phyloP scores from a whole-genome alignment of 768 basidiomycete genomes.

The Mycena olivaceomarginata region DNA sequence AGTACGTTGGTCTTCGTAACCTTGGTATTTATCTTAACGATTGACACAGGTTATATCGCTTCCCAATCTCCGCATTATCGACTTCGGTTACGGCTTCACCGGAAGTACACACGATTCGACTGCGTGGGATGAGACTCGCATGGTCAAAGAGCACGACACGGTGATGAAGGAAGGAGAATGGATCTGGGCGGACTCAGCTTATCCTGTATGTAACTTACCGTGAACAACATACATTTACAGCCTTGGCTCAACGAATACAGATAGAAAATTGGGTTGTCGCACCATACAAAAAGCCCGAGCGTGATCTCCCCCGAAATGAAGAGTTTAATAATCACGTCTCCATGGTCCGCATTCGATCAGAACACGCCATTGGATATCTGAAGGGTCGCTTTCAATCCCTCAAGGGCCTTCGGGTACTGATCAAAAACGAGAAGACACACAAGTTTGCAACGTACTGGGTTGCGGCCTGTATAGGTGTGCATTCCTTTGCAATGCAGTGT shows the following conservation, averaged over 20 bases:
- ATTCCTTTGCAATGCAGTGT: constrained; percentile 48
- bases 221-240: too few relatives aligned
- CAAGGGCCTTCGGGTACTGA: constrained; percentile 44
- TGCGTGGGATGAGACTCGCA: constrained; percentile 43
- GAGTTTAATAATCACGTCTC: constrained; percentile 31
- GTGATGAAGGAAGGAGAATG: constrained; percentile 46
- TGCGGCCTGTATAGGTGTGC: constrained; percentile 49
- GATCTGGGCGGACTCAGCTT: constrained; percentile 54
- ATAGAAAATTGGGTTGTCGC: constrained; percentile 38
- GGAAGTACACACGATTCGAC: constrained; percentile 41
- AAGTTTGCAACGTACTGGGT: constrained; percentile 48
- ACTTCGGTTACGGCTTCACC: too few relatives aligned
- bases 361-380: constrained; percentile 55
- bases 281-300: constrained; percentile 45
- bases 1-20: neutral
- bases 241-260: neutral
- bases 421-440: constrained; percentile 36
- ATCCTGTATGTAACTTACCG: constrained; percentile 41
- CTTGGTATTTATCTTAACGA: neutral
- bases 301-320: constrained; percentile 42
- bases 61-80: too few relatives aligned
- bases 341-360: constrained; percentile 8
- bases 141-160: constrained; percentile 28
- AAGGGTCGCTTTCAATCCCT: constrained; percentile 53
- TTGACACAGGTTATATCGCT: too few relatives aligned